These are phyloP conservation scores for Leccinum longicurvipes DNA, from an alignment of 768 basidiomycete genomes.

Conservation along the genomic window DNA sequence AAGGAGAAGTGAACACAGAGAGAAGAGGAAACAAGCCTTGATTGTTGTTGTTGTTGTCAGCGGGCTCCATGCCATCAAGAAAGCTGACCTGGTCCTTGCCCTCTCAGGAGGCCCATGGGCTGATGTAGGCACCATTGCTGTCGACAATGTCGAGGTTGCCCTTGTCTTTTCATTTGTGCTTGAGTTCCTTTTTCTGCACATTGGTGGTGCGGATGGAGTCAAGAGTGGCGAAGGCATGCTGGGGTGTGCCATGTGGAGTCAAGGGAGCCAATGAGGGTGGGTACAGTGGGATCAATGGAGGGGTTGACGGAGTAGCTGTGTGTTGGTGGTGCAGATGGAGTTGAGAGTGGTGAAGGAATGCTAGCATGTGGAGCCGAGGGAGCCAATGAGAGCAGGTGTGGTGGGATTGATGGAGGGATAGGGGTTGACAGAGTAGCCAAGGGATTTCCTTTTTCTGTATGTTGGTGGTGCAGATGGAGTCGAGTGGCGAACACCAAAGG, in stretches of 20 bases:
- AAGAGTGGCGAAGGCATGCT: slow-evolving; percentile 74
- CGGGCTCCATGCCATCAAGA: slow-evolving; percentile 50
- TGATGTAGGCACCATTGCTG: slow-evolving; percentile 85
- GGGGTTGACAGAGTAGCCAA: slow-evolving; percentile 84
- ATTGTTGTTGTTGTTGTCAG: slow-evolving; percentile 48
- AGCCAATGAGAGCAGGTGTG: slow-evolving; percentile 73
- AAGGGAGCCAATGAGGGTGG: slow-evolving; percentile 71
- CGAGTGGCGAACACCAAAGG: slow-evolving; percentile 77
- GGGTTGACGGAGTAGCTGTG: slow-evolving; percentile 96
- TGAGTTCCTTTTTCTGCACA: slow-evolving; percentile 67
- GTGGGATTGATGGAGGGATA: slow-evolving; percentile 88
- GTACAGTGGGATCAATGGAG: slow-evolving; percentile 75
- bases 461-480: slow-evolving; percentile 60
- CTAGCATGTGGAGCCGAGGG: slow-evolving; percentile 65
- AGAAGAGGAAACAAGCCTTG: slow-evolving; percentile 54
- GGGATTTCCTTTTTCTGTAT: slow-evolving; percentile 65
- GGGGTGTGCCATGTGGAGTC: slow-evolving; percentile 68
- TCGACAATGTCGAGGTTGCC: slow-evolving; percentile 85
- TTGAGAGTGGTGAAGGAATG: slow-evolving; percentile 81
- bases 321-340: slow-evolving; percentile 57
- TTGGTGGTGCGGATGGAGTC: slow-evolving; percentile 65
- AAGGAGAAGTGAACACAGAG: background rate
- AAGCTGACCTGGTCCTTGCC: slow-evolving; percentile 58
- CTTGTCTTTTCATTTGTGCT: slow-evolving; percentile 77
- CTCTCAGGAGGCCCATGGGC: slow-evolving; percentile 93